Percentiles rank a stretch among this genome's conserved stretches.
Conservation (phyloP, 768 basidiomycete genomes). For the Daedaleopsis nitida region DNA sequence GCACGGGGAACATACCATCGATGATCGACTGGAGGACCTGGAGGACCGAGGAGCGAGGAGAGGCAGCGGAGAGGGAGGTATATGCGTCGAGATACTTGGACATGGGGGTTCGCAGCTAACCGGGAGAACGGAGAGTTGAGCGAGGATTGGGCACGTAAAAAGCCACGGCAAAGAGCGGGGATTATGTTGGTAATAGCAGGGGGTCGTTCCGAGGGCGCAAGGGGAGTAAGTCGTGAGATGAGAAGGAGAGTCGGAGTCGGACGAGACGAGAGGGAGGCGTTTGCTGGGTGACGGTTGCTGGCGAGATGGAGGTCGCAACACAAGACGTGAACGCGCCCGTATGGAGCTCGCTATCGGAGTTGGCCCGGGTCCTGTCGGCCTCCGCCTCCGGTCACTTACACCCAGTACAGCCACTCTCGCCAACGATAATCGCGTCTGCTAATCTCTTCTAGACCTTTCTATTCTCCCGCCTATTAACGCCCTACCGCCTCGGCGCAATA, state of each 20-base stretch:
- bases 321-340: not conserved
- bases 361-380: not conserved
- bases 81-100: conserved; percentile 49
- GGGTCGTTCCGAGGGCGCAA: not conserved
- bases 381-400: not conserved
- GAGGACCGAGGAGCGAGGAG: conserved; percentile 47
- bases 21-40: conserved; percentile 53
- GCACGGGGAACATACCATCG: conserved; percentile 40
- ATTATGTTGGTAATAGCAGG: not conserved
- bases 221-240: not conserved
- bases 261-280: not conserved
- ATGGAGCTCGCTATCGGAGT: not conserved
- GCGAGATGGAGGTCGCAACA: not conserved
- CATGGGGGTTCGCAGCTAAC: conserved; percentile 37
- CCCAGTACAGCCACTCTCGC: not conserved
- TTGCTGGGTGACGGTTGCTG: conserved; percentile 14
- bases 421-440: not conserved
- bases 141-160: not conserved
- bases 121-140: not conserved
- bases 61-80: conserved; percentile 47
- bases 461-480: not conserved
- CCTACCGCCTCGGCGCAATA: not conserved
- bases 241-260: not conserved
- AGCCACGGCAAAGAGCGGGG: conserved; percentile 13
- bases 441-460: not conserved